These are phyloP conservation scores for Penicillium egyptiacum DNA, from an alignment of 495 filamentous ascomycete species.

Conservation along the genomic window DNA sequence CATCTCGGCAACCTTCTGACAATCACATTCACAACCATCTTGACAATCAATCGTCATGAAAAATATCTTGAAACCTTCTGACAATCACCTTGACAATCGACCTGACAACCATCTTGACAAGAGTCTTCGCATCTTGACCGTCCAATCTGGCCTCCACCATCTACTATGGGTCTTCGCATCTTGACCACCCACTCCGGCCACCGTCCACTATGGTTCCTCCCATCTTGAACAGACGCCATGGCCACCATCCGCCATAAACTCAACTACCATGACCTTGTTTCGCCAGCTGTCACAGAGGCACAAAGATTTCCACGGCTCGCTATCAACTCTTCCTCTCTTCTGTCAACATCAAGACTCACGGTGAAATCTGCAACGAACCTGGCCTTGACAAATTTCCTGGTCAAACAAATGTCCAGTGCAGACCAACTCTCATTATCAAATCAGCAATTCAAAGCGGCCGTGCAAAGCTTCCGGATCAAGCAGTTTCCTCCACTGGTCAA, in stretches of 20 bases:
- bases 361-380: not conserved
- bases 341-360: not conserved
- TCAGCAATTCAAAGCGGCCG: not conserved
- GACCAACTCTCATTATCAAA: not conserved
- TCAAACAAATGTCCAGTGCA: not conserved
- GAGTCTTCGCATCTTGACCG: no score
- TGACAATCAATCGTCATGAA: no score
- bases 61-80: no score
- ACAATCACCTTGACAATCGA: no score
- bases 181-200: not conserved
- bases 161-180: not conserved
- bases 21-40: no score
- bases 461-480: not conserved
- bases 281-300: not conserved
- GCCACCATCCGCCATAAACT: not conserved
- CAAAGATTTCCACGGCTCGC: not conserved
- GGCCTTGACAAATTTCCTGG: not conserved
- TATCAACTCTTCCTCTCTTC: not conserved
- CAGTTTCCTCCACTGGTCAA: not conserved
- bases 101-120: no score
- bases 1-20: no score
- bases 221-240: not conserved
- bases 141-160: not conserved
- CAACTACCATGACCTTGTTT: not conserved
- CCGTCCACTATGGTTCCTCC: no score